Conservation (phyloP, 2,329 filamentous ascomycete species). For the Setomelanomma holmii region DNA sequence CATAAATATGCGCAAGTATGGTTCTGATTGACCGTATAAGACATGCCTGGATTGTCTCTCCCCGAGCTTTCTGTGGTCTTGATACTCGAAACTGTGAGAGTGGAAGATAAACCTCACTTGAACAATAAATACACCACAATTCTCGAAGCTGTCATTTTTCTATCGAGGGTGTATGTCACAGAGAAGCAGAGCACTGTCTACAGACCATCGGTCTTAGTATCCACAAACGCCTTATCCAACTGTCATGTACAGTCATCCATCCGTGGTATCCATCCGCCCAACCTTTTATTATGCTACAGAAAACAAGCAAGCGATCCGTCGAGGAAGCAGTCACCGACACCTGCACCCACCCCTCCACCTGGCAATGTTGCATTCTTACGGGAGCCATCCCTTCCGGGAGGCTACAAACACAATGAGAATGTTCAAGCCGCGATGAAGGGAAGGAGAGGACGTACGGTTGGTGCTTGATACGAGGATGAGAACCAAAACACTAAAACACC, state of each 20-base stretch:
- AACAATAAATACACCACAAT: too few relatives aligned
- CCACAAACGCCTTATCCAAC: constrained; percentile 5
- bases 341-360: constrained; percentile 11
- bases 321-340: not conserved
- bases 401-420: constrained; percentile 24
- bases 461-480: not conserved
- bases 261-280: not conserved
- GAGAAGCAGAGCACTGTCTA: not conserved
- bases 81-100: too few relatives aligned
- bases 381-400: constrained; percentile 24
- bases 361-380: constrained; percentile 24
- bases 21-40: too few relatives aligned
- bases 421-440: constrained; percentile 25
- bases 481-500: not conserved
- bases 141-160: not conserved
- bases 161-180: not conserved
- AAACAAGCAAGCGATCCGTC: not conserved
- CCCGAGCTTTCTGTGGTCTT: too few relatives aligned
- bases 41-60: too few relatives aligned
- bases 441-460: not conserved
- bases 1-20: too few relatives aligned
- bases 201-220: not conserved
- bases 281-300: not conserved
- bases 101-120: too few relatives aligned
- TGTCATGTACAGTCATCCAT: constrained; percentile 12